phyloP scores from a whole-genome alignment of 2,329 filamentous ascomycete species.

The Exophiala mesophila region DNA sequence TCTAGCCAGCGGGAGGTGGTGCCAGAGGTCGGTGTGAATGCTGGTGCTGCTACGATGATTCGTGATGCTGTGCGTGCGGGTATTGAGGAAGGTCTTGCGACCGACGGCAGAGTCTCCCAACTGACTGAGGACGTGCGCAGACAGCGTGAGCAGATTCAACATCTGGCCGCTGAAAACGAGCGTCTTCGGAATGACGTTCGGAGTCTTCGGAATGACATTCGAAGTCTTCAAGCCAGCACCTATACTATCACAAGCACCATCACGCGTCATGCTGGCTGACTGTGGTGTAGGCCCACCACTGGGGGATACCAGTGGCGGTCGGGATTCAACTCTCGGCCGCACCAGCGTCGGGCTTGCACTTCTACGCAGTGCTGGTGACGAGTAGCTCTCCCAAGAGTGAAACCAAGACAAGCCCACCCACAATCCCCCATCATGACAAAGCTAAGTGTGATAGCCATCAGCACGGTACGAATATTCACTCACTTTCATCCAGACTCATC shows the following conservation, averaged over 20 bases:
- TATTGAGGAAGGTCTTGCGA: conserved; percentile 5
- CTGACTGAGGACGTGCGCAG: conserved; percentile 3
- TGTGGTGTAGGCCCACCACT: conserved; percentile 7
- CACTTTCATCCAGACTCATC: conserved; percentile 4
- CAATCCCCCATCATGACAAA: conserved; percentile 7
- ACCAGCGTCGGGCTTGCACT: conserved; percentile 15
- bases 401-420: conserved; percentile 13
- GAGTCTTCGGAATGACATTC: neutral
- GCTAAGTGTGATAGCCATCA: conserved; percentile 3
- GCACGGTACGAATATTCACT: conserved; percentile 4
- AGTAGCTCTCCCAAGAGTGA: conserved; percentile 14
- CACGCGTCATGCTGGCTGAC: conserved; percentile 6
- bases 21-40: conserved; percentile 6
- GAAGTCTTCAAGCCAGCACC: conserved; percentile 1
- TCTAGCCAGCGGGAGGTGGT: conserved; percentile 4
- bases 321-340: conserved; percentile 4
- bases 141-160: conserved; percentile 4
- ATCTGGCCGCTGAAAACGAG: too few relatives aligned
- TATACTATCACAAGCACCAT: conserved; percentile 8
- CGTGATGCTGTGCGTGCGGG: conserved; percentile 3
- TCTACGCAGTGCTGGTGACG: conserved; percentile 17
- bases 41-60: conserved; percentile 1
- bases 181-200: neutral
- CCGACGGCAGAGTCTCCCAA: neutral
- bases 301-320: conserved; percentile 7